A percentile compares a stretch with the other conserved stretches of the same genome.
Conservation (phyloP, 805 yeast genomes). For the Komagataella pastoris region DNA sequence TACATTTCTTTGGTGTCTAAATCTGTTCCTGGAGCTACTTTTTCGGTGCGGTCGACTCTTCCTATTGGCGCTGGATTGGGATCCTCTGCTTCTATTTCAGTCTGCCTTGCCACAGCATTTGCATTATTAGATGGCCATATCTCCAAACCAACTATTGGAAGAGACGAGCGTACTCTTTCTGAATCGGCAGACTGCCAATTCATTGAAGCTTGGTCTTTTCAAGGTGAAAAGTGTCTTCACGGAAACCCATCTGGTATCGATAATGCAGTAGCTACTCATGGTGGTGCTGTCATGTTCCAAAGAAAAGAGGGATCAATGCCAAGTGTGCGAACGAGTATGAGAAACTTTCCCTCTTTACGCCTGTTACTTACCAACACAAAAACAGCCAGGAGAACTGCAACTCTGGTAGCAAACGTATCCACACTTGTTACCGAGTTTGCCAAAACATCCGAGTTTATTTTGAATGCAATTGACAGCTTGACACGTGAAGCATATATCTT, state of each 20-base stretch:
- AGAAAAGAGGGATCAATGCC: conserved; percentile 44
- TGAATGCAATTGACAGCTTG: conserved; percentile 66
- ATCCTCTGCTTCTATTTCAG: conserved; percentile 83
- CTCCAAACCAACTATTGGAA: conserved; percentile 18
- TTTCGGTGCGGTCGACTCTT: conserved; percentile 64
- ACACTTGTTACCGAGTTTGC: conserved; percentile 39
- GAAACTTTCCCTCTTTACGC: conserved; percentile 60
- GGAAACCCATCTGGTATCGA: conserved; percentile 97
- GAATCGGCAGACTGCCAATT: conserved; percentile 34
- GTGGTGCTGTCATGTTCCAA: conserved; percentile 90
- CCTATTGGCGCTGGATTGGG: conserved; percentile 98
- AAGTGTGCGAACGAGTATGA: conserved; percentile 52
- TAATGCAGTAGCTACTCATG: conserved; percentile 89
- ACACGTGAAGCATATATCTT: conserved; percentile 61
- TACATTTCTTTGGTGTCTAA: conserved; percentile 44
- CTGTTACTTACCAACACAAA: conserved; percentile 73
- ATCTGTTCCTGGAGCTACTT: conserved; percentile 33
- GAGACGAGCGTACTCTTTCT: conserved; percentile 19
- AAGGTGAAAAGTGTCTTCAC: conserved; percentile 92
- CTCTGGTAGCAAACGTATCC: conserved; percentile 67
- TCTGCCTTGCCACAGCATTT: conserved; percentile 69
- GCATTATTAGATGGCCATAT: conserved; percentile 46
- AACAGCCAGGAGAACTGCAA: conserved; percentile 81
- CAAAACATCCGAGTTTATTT: conserved; percentile 36
- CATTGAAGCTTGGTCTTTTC: conserved; percentile 76